Evolutionary conservation across 805 yeast species (phyloP), one percentile per base, ranked within the genome.

Genomic region (Wickerhamiella hasegawae): DNA sequence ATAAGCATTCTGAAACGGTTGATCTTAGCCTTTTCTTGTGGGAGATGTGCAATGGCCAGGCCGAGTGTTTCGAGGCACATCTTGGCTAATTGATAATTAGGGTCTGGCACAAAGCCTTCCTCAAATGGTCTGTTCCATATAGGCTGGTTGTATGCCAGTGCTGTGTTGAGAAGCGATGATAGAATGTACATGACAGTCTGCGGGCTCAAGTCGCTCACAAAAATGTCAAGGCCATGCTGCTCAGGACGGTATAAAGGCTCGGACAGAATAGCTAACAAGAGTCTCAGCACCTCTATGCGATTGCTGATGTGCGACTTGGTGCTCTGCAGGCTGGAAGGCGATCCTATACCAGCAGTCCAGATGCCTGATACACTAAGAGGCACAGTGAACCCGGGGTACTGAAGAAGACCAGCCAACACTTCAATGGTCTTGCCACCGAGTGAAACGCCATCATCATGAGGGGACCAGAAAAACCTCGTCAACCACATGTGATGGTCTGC

Each of bases 281-380:
- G 57, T 32, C 76, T 60, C 26, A 87, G 45, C 2, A 80, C 58
- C 47, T 80, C 92, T 4, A 74, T 56, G 45, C 93, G 66, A 49
- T 79, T 73, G 18, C 71, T 51, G 44, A 79, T 85, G 28, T 71
- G 48, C 17, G 59, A 57, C 49, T 56, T 31, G 60, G 69, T 24
- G 36, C 46, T 25, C 45, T 40, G 44, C 46, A 59, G 36, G 38
- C 40, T 52, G 32, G 37, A 53, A 2, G 53, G 46, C 3, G 59
- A 51, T 2, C 82, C 85, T 22, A 84, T 65, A 4, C 94, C 95
- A 3, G 78, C 71, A 45, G 80, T 92, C 94, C 95, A 84, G 1
- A 77, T 60, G 5, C 27, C 18, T 10, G 39, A 17, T 9, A 32
- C 24, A 17, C 38, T 33, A 4, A 37, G 39, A 4, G 62, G 52